Base-by-base conservation (phyloP, 495 filamentous ascomycete species). In the Rostrohypoxylon terebratum region DNA sequence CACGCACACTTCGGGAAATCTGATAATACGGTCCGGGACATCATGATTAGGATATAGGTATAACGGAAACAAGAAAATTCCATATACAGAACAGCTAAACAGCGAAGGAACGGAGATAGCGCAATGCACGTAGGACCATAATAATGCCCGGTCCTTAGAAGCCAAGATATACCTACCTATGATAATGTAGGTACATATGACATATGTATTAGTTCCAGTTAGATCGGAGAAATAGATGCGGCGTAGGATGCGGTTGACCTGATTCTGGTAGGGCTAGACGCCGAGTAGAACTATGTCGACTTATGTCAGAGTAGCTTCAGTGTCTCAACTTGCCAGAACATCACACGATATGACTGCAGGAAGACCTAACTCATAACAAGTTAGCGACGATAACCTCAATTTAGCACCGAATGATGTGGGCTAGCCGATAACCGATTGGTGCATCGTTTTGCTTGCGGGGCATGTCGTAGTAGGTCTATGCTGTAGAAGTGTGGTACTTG, bases 321-420 rank as follows among this genome's bases (percentile, higher is more conserved):
- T 11, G 23, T 50, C 51, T 21, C 16, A 38, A 62, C 25, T 13
- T 38, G 38, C 51, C 33, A 62, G 18, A 48, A 1, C 45, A 42
- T 63, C 66, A 63, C 66, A 63, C 59, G 66, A 63, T 50, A 42
- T 51, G 9, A 48, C 25, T 31, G n/a, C 7, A 34, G n/a, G 51
- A 31, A 54, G 23, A 23, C 8, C 51, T 36, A 55, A 34, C 51
- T 42, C 1, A 58, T 42, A 59, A 36, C 25, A 40, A 28, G 25
- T 44, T 63, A 70, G 59, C n/a, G 54, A 40, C 13, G 47, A 69
- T 73, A 59, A 54, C 70, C 66, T 73, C 63, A 66, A 16, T 62
- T 69, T 73, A 68, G 65, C 38, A 53, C 16, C 59, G 44, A 59
- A 72, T 72, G 69, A 60, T 53, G 64, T 72, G 55, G 47, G 66